These are phyloP conservation scores for Mucor velutinosus DNA, from an alignment of 371 early-diverging fungal species.

Conservation along the genomic window DNA sequence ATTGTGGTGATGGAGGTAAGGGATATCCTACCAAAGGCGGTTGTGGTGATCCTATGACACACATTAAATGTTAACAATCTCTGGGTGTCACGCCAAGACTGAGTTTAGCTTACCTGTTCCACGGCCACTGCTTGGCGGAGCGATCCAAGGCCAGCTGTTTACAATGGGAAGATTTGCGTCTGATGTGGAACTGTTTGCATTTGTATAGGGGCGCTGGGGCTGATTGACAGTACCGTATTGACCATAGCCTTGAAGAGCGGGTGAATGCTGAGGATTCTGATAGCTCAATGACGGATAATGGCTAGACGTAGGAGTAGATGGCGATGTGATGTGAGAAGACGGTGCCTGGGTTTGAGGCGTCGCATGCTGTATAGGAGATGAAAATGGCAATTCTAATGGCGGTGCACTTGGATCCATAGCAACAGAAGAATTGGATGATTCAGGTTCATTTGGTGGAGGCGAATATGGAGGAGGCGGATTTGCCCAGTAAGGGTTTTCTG, in stretches of 20 bases:
- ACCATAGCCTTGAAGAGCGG: neutral
- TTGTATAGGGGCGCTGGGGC: neutral
- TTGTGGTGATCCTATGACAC: neutral
- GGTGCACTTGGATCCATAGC: slow-evolving; percentile 2
- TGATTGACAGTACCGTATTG: neutral
- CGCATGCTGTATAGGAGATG: neutral
- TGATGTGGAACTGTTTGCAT: neutral
- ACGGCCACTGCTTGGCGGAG: neutral
- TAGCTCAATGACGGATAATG: neutral
- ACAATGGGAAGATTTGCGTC: neutral
- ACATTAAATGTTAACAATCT: neutral
- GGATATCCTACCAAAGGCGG: neutral
- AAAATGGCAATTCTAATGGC: neutral
- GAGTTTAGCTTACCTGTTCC: neutral
- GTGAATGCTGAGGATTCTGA: neutral
- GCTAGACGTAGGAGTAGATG: neutral
- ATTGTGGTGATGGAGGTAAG: neutral
- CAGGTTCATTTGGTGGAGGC: neutral
- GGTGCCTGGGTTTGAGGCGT: neutral
- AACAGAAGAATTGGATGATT: neutral
- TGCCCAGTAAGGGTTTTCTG: neutral
- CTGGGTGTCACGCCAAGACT: slow-evolving; percentile 7
- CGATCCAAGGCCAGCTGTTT: slow-evolving; percentile 1
- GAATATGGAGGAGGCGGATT: slow-evolving; percentile 6
- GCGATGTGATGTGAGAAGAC: neutral